A percentile compares a stretch with the other conserved stretches of the same genome.
phyloP scores from a whole-genome alignment of 2,329 filamentous ascomycete species.

The Penicillium sp. region DNA sequence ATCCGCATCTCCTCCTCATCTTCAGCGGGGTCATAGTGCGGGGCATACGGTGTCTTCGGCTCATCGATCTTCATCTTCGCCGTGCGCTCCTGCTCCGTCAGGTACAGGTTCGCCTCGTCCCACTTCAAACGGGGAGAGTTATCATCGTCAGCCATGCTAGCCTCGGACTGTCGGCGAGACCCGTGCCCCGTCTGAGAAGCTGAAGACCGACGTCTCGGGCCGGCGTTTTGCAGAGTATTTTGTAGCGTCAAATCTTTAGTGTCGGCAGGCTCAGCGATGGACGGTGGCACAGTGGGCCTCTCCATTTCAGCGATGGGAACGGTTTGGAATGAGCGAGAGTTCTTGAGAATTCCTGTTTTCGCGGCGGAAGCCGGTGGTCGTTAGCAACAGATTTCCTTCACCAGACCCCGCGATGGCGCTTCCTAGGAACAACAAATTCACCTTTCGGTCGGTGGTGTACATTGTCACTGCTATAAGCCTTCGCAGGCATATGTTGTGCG shows the following conservation, averaged over 20 bases:
- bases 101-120: conserved; percentile 97
- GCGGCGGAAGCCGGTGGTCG: background rate
- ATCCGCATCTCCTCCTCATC: conserved; percentile 69
- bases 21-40: conserved; percentile 84
- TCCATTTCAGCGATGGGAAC: conserved; percentile 18
- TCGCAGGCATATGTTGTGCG: conserved; percentile 26
- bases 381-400: background rate
- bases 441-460: conserved; percentile 43
- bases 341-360: conserved; percentile 83
- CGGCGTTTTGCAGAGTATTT: conserved; percentile 94
- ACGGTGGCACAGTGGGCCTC: conserved; percentile 36
- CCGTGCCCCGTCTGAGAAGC: conserved; percentile 64
- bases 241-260: conserved; percentile 87
- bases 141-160: conserved; percentile 56
- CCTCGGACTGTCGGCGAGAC: conserved; percentile 70
- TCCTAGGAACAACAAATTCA: conserved; percentile 16
- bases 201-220: conserved; percentile 79
- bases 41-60: conserved; percentile 95
- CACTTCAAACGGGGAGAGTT: conserved; percentile 82
- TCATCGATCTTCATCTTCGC: conserved; percentile 99
- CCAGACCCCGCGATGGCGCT: too few species aligned
- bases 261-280: conserved; percentile 50
- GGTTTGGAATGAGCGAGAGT: conserved; percentile 37
- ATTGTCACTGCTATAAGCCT: conserved; percentile 35
- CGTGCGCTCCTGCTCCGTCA: conserved; percentile 93